Base-by-base conservation (phyloP, 441 rosid genomes). In the Populus hybrid region DNA sequence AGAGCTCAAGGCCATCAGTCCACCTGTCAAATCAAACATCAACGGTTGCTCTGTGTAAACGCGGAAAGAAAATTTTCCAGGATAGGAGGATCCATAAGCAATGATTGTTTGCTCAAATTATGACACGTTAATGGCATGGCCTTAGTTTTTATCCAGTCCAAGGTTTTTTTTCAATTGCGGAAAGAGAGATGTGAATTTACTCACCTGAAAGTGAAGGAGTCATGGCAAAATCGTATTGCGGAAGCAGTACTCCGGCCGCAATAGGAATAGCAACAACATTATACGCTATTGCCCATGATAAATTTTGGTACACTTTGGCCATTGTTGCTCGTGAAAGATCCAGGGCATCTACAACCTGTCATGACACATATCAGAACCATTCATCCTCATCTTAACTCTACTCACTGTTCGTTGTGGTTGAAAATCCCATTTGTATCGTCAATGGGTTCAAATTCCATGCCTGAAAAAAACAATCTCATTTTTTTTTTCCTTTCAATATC, bases 1-100 rank as follows among this genome's bases (percentile, higher is more conserved):
- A 4, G 98, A 95, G 90, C 98, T 95, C 87, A 93, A 63, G 30
- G 97, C 97, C 99, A 95, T 95, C 72, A 95, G 85, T 69, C 97
- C 97, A 79, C 97, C 98, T 90, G 89, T 79, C 63, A 75, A 78
- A 71, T 20, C 69, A 35, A 83, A 66, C 6, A 71, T 64, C 46
- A 40, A 53, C 24, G 23, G 26, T 57, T 8, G 28, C 40, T 10
- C 21, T 30, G 32, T 30, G 59, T 2, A 67, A 32, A 40, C 64
- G 14, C n/a, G 16, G 46, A 71, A 67, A 38, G n/a, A 40, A 61
- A 40, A 61, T 70, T 26, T 38, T 40, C 21, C 2, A 20, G 34
- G 20, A 46, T 12, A 30, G 4, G 32, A 40, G 67, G 80, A 21
- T 35, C 70, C 64, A 32, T 64, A 5, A 23, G 50, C 34, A 67